Evolutionary conservation across 805 yeast genomes (phyloP), one percentile per base, ranked within the genome.

Genomic region (Saturnispora hagleri): DNA sequence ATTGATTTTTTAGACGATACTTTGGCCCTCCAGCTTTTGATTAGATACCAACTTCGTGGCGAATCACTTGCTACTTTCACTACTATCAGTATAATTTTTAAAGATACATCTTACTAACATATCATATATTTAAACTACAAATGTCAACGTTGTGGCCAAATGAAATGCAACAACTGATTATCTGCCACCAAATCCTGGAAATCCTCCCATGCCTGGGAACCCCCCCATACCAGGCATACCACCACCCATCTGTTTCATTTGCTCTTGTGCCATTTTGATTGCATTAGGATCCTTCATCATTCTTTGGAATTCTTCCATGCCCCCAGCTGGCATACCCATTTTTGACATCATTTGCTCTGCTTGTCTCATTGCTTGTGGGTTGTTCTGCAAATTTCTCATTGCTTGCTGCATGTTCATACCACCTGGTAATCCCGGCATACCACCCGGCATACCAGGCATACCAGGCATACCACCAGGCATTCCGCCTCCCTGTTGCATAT

Each of bases 241-340:
- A 20, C 49, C 73, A 36, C 73, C 77, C 56, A 72, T 73, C 57
- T 79, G 80, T 73, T 80, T 82, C 67, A 83, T 62, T 51, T 76
- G 77, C 56, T 77, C 81, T 79, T 82, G 78, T 38, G 82, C 80
- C 45, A 43, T 43, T 18, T 28, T 34, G 64, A 69, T 47, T 66
- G 71, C 53, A 33, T 51, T 43, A 2, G 51, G 51, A 7, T 50
- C 48, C 12, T 20, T 36, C 43, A 50, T 33, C 52, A 50, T 50
- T 20, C 52, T 35, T 44, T 50, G 48, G 41, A 50, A 50, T 36
- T 50, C 52, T 13, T 50, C 52, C 52, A 50, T 50, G 10, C 40
- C 18, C 1, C 52, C 45, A 5, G 48, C 52, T n/a, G 52, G 52
- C 48, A 50, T 28, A 50, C 52, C 52, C 52, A 50, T 50, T 34